phyloP scores from a whole-genome alignment of 1,284 basidiomycete genomes.

The Pseudozyma flocculosa region DNA sequence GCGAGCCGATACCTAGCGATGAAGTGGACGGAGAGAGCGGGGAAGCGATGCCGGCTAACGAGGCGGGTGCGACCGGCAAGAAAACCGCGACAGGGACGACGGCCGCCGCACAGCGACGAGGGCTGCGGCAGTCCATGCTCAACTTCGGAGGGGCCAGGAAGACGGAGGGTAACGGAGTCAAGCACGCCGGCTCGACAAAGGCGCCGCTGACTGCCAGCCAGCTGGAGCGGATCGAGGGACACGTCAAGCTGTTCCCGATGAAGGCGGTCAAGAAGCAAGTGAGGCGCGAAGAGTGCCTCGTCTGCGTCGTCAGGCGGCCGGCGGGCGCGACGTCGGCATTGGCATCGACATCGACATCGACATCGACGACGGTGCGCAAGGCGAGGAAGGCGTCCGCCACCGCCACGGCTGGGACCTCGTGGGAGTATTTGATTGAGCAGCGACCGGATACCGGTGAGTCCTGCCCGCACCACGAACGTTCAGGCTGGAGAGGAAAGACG shows the following conservation, averaged over 20 bases:
- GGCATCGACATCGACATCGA: no score
- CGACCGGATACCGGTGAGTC: slow-evolving; percentile 64
- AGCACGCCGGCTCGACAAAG: no score
- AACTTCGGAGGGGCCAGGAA: slow-evolving; percentile 12
- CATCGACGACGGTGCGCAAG: background rate
- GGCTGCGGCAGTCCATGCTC: slow-evolving; percentile 23
- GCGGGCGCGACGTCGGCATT: no score
- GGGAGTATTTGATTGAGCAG: slow-evolving; percentile 26
- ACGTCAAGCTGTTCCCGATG: slow-evolving; percentile 80
- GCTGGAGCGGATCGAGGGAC: slow-evolving; percentile 12
- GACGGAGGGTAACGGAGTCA: no score
- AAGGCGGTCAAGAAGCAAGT: slow-evolving; percentile 78
- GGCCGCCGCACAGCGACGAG: background rate
- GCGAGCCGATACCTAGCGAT: slow-evolving; percentile 38
- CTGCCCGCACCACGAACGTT: no score
- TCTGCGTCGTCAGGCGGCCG: slow-evolving; percentile 67
- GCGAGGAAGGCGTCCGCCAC: background rate
- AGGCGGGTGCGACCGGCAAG: slow-evolving; percentile 5
- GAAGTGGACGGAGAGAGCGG: slow-evolving; percentile 12
- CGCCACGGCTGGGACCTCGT: background rate
- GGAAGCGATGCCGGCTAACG: background rate
- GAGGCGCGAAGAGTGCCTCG: slow-evolving; percentile 79
- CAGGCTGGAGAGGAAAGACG: no score
- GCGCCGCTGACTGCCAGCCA: background rate
- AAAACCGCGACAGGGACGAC: slow-evolving; percentile 3